phyloP scores from a whole-genome alignment of 2,329 filamentous ascomycete genomes.

The Aspergillus vadensis region DNA sequence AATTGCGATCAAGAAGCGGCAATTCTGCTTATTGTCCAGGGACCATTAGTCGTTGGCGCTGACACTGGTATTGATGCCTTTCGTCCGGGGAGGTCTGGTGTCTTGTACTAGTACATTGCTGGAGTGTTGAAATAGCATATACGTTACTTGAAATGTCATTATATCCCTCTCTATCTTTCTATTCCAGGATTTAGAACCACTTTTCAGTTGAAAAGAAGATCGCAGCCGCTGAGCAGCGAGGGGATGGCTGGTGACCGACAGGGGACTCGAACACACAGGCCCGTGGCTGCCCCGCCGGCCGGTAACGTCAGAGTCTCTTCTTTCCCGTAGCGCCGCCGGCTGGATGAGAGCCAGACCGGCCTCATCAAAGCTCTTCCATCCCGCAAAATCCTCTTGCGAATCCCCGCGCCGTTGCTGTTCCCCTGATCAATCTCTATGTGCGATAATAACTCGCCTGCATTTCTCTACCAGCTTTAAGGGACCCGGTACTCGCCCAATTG shows the following conservation, averaged over 20 bases:
- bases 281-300: constrained; percentile 23
- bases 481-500: constrained; percentile 18
- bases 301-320: constrained; percentile 28
- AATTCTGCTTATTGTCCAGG: not conserved
- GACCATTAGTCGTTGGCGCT: not conserved
- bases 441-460: constrained; percentile 6
- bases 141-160: not conserved
- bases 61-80: constrained; percentile 2
- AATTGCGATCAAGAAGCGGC: constrained; percentile 1
- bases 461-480: constrained; percentile 2
- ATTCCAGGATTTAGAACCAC: too few relatives aligned
- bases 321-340: constrained; percentile 18
- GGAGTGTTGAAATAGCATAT: constrained; percentile 16
- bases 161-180: too few relatives aligned
- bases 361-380: constrained; percentile 14
- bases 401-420: constrained; percentile 9
- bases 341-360: constrained; percentile 1
- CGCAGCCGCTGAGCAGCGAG: too few relatives aligned
- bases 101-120: constrained; percentile 25
- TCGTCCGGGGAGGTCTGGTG: constrained; percentile 6
- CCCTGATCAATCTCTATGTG: constrained; percentile 10
- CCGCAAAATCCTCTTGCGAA: constrained; percentile 11
- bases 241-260: not conserved
- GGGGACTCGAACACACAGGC: not conserved
- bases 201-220: too few relatives aligned